Evolutionary conservation across 2,329 filamentous ascomycete genomes (phyloP), one percentile per base, ranked within the genome.

Genomic region (Phaeosphaeriaceae sp.): DNA sequence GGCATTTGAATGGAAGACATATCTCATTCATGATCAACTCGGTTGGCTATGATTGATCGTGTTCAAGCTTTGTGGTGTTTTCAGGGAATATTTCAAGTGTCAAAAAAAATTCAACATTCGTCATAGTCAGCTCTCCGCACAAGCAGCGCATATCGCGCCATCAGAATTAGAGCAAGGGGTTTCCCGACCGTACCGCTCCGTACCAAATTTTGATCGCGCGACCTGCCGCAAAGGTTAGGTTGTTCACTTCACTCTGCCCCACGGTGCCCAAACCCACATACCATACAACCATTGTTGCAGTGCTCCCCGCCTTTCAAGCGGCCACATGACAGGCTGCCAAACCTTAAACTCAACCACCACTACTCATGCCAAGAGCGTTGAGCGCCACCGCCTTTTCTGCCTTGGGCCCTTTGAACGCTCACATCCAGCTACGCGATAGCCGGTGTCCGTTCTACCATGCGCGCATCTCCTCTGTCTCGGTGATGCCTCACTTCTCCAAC

Each of bases 31-130:
- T 52, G 54, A 64, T 50, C 53, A 54, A 60, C 54, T 64, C 59
- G 60, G 63, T 65, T 65, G 58, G 65, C 56, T 59, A 58, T 17
- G 51, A 61, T 21, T 58, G 53, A 55, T 6, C 15, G 46, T 53
- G 52, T 55, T 58, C 54, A 53, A 49, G 54, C 59, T 50, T 52
- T 56, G 54, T 56, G 47, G 53, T 52, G 58, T 51, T 52, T 57
- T 59, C 61, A 61, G 42, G 40, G 30, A 43, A 32, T 42, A 51
- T 54, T 56, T 13, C 30, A 17, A 40, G 35, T n/a, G 35, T 40
- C 15, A n/a, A n/a, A 17, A 17, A n/a, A 40, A n/a, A 15, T 7
- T n/a, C 15, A 40, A 40, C 35, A n/a, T 2, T n/a, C 15, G 35
- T 40, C 15, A 40, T 7, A 17, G 15, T 40, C 35, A 17, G 35